These are phyloP conservation scores for Fusarium sp. DNA, from an alignment of 2,329 filamentous ascomycete species.

Conservation along the genomic window DNA sequence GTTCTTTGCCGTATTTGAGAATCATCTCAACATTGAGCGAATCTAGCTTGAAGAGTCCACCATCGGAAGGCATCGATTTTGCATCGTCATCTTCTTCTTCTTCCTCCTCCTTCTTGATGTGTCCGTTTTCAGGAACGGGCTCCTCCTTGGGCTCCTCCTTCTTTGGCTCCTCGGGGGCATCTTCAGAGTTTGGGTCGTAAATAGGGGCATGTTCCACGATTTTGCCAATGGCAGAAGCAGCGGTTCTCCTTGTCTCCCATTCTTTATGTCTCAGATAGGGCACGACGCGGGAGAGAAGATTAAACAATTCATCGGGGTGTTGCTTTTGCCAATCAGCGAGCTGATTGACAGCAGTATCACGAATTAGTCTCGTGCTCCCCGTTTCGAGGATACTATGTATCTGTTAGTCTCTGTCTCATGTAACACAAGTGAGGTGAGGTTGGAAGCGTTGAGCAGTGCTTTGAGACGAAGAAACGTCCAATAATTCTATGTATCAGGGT, in stretches of 20 bases:
- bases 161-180: conserved; percentile 63
- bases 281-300: conserved; percentile 92
- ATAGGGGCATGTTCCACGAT: conserved; percentile 90
- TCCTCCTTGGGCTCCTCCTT: conserved; percentile 57
- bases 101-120: conserved; percentile 74
- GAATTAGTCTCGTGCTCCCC: conserved; percentile 93
- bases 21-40: conserved; percentile 83
- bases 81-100: conserved; percentile 71
- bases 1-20: conserved; percentile 83
- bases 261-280: conserved; percentile 95
- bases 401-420: conserved; percentile 28
- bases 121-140: conserved; percentile 52
- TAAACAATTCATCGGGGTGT: conserved; percentile 97
- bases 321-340: conserved; percentile 98
- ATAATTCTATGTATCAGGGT: not conserved
- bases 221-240: conserved; percentile 92
- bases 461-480: not conserved
- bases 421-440: not conserved
- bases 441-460: not conserved
- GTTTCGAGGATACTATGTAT: conserved; percentile 87
- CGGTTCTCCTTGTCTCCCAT: conserved; percentile 95
- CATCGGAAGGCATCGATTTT: conserved; percentile 57
- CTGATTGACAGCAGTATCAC: conserved; percentile 96
- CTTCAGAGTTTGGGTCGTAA: conserved; percentile 89
- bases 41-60: conserved; percentile 78